Evolutionary conservation across 2,329 filamentous ascomycete genomes (phyloP), one percentile per base, ranked within the genome.

Genomic region (Fusarium verrucosum): DNA sequence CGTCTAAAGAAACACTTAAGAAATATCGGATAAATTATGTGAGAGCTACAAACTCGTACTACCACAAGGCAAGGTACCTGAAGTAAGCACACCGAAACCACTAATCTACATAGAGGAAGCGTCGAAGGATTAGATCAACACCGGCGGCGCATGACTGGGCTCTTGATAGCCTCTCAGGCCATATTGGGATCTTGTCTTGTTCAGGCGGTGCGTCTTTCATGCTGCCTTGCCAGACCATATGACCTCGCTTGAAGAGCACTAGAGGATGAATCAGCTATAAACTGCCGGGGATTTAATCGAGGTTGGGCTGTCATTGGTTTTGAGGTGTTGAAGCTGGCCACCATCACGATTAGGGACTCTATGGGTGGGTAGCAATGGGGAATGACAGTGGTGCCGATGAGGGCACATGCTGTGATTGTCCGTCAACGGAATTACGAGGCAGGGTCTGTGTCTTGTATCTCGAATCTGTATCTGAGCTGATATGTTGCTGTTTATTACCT

Each of bases 231-330:
- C 38, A 36, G 65, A 47, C 58, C 66, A 66, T 49, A 68, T 68
- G 66, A 68, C 66, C 59, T 62, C 33, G 30, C 26, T 35, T 40
- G 30, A 41, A 56, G 19, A 49, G 58, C 66, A 65, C 66, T 68
- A 69, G 58, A 25, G 49, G 33, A 50, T 36, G 53, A 57, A 63
- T 65, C 50, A 66, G 30, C 53, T 50, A 58, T 41, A 47, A 36
- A 58, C 50, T 63, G 51, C 58, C 65, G 65, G 65, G 57, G 47
- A 68, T 57, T 68, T 57, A 66, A 66, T 28, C 35, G 26, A 55
- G 40, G 35, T 37, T 10, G 42, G 47, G 42, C 30, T 68, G 38
- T 30, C 32, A 68, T 68, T 68, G 65, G 65, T 32, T 59, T 55
- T 11, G 37, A 47, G 42, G 30, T 26, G 33, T 47, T 17, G 41